phyloP scores from a whole-genome alignment of 345 rosid species.

The Euphorbia lathyris region DNA sequence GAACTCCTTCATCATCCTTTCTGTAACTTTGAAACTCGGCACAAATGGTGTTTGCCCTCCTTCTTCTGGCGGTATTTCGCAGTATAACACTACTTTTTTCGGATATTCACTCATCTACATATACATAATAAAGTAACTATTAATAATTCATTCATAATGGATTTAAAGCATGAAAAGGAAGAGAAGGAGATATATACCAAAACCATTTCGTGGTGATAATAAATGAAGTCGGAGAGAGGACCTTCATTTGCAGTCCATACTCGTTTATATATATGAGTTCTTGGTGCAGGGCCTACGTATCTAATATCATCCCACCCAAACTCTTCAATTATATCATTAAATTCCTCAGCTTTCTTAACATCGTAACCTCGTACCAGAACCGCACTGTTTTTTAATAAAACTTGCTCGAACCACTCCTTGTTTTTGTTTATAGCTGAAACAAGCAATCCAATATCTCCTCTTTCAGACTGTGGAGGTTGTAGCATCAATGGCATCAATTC shows the following conservation, averaged over 20 bases:
- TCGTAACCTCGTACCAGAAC: slow-evolving; percentile 53
- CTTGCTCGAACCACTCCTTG: slow-evolving; percentile 54
- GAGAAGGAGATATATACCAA: slow-evolving; percentile 28
- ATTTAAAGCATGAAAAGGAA: neutral
- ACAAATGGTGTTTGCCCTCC: slow-evolving; percentile 71
- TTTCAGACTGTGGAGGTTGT: slow-evolving; percentile 32
- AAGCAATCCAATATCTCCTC: slow-evolving; percentile 29
- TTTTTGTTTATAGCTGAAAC: slow-evolving; percentile 34
- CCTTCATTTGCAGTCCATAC: slow-evolving; percentile 78
- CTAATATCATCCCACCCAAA: slow-evolving; percentile 57
- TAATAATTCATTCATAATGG: too few relatives aligned
- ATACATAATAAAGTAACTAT: too few relatives aligned
- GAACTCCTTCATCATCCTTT: slow-evolving; percentile 55
- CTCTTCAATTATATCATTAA: slow-evolving; percentile 51
- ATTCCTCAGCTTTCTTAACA: slow-evolving; percentile 43
- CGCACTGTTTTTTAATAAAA: slow-evolving; percentile 56
- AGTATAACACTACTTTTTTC: slow-evolving; percentile 43
- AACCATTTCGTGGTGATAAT: slow-evolving; percentile 72
- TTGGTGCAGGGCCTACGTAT: slow-evolving; percentile 54
- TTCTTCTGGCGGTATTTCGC: slow-evolving; percentile 56
- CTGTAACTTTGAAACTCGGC: slow-evolving; percentile 61
- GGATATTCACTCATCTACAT: slow-evolving; percentile 48
- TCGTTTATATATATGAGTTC: slow-evolving; percentile 51
- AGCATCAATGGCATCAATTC: slow-evolving; percentile 53
- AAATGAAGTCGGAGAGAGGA: slow-evolving; percentile 59